phyloP scores from a whole-genome alignment of 2,329 filamentous ascomycete species.

The Herpotrichia juniperi region DNA sequence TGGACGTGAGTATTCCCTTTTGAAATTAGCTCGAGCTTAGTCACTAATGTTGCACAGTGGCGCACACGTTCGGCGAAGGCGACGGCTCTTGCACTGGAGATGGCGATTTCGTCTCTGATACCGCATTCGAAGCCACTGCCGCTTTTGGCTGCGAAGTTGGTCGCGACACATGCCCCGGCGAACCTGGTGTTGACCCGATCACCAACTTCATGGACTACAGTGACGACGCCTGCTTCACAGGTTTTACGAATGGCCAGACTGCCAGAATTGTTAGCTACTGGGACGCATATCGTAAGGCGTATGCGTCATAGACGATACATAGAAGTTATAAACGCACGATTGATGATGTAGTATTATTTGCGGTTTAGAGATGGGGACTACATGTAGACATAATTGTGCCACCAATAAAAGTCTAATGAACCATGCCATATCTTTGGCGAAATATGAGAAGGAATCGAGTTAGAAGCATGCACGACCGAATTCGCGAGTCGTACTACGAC shows the following conservation, averaged over 20 bases:
- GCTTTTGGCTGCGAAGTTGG: constrained; percentile 29
- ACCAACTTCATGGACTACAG: constrained; percentile 45
- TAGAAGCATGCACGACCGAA: too few relatives aligned
- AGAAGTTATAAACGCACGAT: too few relatives aligned
- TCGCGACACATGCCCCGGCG: constrained; percentile 33
- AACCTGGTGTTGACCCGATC: constrained; percentile 34
- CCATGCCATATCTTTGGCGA: too few relatives aligned
- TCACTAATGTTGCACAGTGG: too few relatives aligned
- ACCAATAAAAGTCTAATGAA: too few relatives aligned
- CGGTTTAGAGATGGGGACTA: too few relatives aligned
- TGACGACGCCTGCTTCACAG: constrained; percentile 26
- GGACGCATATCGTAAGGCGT: not conserved
- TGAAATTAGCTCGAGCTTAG: constrained; percentile 3
- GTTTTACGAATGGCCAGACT: constrained; percentile 34
- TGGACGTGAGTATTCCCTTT: constrained; percentile 16
- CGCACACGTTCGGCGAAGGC: constrained; percentile 42
- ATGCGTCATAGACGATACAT: too few relatives aligned
- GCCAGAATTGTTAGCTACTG: constrained; percentile 24
- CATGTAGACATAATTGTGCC: too few relatives aligned
- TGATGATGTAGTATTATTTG: too few relatives aligned
- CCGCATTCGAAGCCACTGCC: constrained; percentile 24
- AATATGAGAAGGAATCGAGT: too few relatives aligned
- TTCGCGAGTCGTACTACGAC: too few relatives aligned
- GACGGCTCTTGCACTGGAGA: constrained; percentile 23
- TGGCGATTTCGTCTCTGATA: constrained; percentile 37